Evolutionary conservation across 495 filamentous ascomycete genomes (phyloP).

Genomic region (Aspergillus diversus): DNA sequence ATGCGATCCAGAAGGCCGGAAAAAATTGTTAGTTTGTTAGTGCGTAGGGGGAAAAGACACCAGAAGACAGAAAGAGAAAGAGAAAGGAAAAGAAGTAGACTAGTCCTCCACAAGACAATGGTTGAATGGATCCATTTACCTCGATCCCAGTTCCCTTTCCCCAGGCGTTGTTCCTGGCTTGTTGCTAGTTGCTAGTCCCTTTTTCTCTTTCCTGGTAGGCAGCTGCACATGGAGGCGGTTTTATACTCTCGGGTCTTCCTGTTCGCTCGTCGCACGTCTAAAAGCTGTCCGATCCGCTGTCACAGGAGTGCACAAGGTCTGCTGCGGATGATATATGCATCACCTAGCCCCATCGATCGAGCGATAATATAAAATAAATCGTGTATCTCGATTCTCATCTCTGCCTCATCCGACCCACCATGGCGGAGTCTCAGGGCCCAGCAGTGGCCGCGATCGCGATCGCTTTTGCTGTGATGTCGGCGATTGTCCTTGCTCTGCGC

Average conservation of each 20-base stretch:
- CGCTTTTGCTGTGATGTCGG: conserved; percentile 39
- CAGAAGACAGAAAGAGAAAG: not conserved
- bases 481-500: conserved; percentile 39
- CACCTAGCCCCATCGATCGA: not conserved
- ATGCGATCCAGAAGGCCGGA: too few species aligned
- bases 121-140: too few species aligned
- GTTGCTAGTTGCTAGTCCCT: too few species aligned
- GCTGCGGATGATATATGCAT: not conserved
- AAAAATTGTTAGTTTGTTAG: too few species aligned
- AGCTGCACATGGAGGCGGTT: not conserved
- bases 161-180: too few species aligned
- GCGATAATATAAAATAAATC: not conserved
- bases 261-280: not conserved
- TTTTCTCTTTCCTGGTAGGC: not conserved
- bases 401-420: not conserved
- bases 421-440: conserved; percentile 35
- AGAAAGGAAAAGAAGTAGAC: not conserved
- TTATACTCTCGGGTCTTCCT: not conserved
- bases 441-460: conserved; percentile 36
- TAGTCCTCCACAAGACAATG: too few species aligned
- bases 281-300: not conserved
- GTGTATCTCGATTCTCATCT: not conserved
- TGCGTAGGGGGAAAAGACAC: too few species aligned
- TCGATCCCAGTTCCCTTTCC: too few species aligned
- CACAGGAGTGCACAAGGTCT: not conserved